Percentiles rank a stretch among this genome's conserved stretches.
Conservation (phyloP, 2,329 filamentous ascomycete genomes). For the Sporothrix euskadiensis region DNA sequence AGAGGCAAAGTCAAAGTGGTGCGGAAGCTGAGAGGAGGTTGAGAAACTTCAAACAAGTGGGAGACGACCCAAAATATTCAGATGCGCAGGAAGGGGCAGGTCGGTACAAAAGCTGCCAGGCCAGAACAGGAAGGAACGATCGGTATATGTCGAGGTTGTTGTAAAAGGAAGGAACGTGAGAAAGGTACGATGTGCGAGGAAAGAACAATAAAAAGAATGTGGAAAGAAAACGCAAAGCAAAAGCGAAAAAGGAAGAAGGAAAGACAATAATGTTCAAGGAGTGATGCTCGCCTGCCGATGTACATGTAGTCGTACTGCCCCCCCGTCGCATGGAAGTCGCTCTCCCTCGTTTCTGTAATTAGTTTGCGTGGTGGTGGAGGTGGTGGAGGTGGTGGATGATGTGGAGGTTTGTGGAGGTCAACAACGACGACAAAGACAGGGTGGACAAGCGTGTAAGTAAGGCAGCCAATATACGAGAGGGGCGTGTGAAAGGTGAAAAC, state of each 20-base stretch:
- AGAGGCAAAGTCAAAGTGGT: background rate
- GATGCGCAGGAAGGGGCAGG: background rate
- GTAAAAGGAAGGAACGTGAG: background rate
- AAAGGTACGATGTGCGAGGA: background rate
- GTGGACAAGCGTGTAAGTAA: constrained; percentile 19
- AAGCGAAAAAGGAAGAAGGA: constrained; percentile 1
- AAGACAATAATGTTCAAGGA: background rate
- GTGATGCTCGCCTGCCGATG: constrained; percentile 12
- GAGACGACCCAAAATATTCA: background rate
- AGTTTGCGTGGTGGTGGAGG: constrained; percentile 24
- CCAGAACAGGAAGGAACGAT: constrained; percentile 7
- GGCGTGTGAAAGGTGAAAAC: background rate
- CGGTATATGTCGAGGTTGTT: background rate
- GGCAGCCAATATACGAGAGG: constrained; percentile 28
- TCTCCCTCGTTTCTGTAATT: constrained; percentile 23
- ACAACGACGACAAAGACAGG: constrained; percentile 23
- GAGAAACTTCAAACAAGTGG: background rate
- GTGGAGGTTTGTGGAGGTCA: constrained; percentile 26
- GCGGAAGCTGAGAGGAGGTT: background rate
- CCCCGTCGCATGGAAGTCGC: constrained; percentile 16
- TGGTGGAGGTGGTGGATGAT: constrained; percentile 25
- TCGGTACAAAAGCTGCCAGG: constrained; percentile 6
- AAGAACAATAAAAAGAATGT: background rate
- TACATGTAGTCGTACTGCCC: constrained; percentile 15
- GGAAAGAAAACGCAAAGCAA: background rate